A percentile compares a stretch with the other conserved stretches of the same genome.
Evolutionary conservation across 352 stramenopile species (phyloP).

Genomic region (Pythium volutum): DNA sequence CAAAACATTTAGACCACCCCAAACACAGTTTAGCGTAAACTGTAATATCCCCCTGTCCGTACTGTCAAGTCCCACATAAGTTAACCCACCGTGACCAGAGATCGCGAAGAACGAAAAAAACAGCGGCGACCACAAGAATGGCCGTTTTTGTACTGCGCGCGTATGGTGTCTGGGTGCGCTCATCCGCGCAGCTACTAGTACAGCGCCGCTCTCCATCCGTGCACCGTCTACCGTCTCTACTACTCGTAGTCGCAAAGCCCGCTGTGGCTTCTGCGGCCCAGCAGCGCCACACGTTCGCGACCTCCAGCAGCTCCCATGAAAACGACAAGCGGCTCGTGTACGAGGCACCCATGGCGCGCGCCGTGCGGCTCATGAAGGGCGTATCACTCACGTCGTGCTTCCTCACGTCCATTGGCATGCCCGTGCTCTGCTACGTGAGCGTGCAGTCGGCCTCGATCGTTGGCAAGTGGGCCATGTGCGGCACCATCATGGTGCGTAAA

Average conservation of each 20-base stretch:
- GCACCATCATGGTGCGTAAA: conserved; percentile 67
- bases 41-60: too few species aligned
- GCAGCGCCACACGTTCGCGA: conserved; percentile 18
- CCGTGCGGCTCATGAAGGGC: conserved; percentile 85
- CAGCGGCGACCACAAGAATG: not conserved
- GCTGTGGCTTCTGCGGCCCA: not conserved
- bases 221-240: not conserved
- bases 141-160: conserved; percentile 1
- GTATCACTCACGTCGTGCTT: conserved; percentile 81
- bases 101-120: not conserved
- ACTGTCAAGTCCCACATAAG: conserved; percentile 7
- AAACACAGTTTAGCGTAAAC: conserved; percentile 1
- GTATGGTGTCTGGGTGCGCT: not conserved
- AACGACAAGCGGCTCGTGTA: conserved; percentile 42
- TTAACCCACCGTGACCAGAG: conserved; percentile 15
- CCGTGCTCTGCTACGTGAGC: conserved; percentile 66
- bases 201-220: not conserved
- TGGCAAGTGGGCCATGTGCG: conserved; percentile 88
- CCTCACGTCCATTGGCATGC: conserved; percentile 81
- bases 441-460: conserved; percentile 67
- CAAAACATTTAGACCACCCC: too few species aligned
- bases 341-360: conserved; percentile 62
- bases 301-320: not conserved
- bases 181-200: not conserved
- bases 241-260: not conserved